Base-by-base conservation (phyloP, 179 eudicot genomes). In the Pouteria campechiana region DNA sequence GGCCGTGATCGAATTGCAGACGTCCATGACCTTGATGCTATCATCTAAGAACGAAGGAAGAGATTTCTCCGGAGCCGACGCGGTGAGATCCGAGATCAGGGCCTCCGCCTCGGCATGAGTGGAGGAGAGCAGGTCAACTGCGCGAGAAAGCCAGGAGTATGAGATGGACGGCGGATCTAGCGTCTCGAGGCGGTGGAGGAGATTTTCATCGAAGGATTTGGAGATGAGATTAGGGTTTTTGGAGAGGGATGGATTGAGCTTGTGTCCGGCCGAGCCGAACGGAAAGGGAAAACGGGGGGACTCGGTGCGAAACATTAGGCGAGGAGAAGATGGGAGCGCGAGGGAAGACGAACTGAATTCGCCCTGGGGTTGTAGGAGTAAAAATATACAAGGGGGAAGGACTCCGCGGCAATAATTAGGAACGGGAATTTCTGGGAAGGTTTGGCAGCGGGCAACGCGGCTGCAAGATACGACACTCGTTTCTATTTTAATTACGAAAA, bases 1-100 rank as follows among this genome's bases (percentile, higher is more conserved):
- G n/a, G 33, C 23, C 3, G 57, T 22, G 7, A 52, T 15, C 41
- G 39, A 42, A n/a, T 52, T 52, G 32, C 57, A 52, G 17, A 42
- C 11, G 42, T 52, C 42, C 13, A 52, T 13, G 12, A 42, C 17
- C 16, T 42, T 42, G 17, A 41, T 10, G 6, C 49, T 52, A 9
- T 25, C 13, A 36, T 36, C 54, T 35, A 49, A 24, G 17, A 36
- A 37, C 41, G 28, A 17, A 1, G 31, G 23, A 13, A 16, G 32
- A 12, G 41, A 36, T 32, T 25, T 11, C 23, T 49, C 44, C 2
- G 33, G 19, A 33, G 37, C 37, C 12, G 25, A 5, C 1, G 39
- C n/a, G 11, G 13, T 19, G 0, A 42, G 22, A 6, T 32, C 32
- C 18, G 48, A 24, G 45, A 41, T 22, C 1, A 41, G 30, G 48